Conservation (phyloP, 164 flowering plant species). For the Liquidambar formosana region DNA sequence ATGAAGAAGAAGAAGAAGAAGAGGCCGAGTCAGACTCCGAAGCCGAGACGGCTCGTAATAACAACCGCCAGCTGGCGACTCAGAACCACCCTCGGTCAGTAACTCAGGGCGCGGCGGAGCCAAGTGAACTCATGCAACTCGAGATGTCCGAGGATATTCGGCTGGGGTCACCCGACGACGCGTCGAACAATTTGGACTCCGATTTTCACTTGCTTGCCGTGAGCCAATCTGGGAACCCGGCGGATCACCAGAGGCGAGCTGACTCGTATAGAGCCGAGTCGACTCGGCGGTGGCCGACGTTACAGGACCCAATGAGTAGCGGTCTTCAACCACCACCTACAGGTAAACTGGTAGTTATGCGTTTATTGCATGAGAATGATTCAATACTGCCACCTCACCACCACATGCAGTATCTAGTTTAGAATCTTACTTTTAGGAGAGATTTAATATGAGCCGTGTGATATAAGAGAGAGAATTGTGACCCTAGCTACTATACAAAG, state of each 20-base stretch:
- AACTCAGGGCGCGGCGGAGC: slow-evolving; percentile 27
- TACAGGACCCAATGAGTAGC: slow-evolving; percentile 28
- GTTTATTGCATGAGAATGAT: neutral
- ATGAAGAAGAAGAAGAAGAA: slow-evolving; percentile 50
- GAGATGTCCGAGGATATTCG: slow-evolving; percentile 83
- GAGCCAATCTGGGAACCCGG: slow-evolving; percentile 19
- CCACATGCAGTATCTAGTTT: neutral
- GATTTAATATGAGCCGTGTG: too few species aligned
- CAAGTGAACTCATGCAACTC: slow-evolving; percentile 74
- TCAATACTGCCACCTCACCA: neutral
- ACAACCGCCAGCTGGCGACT: neutral
- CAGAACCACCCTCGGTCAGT: slow-evolving; percentile 12
- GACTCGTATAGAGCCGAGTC: slow-evolving; percentile 42
- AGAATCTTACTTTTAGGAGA: too few species aligned
- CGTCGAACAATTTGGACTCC: slow-evolving; percentile 64
- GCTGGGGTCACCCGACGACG: slow-evolving; percentile 83
- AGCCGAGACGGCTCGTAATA: slow-evolving; percentile 33
- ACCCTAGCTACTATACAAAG: too few species aligned
- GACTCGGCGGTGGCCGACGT: slow-evolving; percentile 39
- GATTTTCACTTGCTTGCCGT: slow-evolving; percentile 40
- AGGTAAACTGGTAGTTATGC: slow-evolving; percentile 26
- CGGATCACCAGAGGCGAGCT: slow-evolving; percentile 30
- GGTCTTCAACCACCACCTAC: slow-evolving; percentile 36
- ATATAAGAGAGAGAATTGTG: too few species aligned
- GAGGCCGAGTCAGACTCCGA: slow-evolving; percentile 52